Percentiles rank a stretch among this genome's conserved stretches.
Evolutionary conservation across 768 basidiomycete species (phyloP).

Genomic region (Russula lepida): DNA sequence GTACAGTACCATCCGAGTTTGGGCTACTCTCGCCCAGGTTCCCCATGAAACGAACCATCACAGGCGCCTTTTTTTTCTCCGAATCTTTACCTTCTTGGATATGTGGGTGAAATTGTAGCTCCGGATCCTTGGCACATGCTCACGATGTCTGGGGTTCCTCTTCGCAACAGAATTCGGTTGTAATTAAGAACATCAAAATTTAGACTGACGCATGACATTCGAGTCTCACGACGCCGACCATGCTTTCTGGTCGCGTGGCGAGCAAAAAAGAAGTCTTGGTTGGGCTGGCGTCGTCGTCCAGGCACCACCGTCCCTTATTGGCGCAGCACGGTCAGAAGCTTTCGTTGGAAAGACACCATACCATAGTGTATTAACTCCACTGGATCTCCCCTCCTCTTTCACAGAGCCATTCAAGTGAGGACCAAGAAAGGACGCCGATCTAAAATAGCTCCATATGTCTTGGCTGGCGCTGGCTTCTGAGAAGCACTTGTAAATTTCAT

Average conservation of each 20-base stretch:
- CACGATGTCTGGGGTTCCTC: background rate
- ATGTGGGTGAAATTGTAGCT: background rate
- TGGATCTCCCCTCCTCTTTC: background rate
- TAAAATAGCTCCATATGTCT: no score
- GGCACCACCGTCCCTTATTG: background rate
- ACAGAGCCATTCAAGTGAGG: background rate
- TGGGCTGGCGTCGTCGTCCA: background rate
- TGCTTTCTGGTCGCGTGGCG: background rate
- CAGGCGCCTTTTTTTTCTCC: background rate
- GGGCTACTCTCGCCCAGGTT: no score
- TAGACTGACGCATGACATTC: background rate
- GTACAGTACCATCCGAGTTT: no score
- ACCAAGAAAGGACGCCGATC: background rate
- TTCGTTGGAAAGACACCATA: background rate
- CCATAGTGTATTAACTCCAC: background rate
- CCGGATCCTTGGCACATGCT: no score
- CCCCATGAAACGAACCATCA: background rate
- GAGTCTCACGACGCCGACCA: background rate
- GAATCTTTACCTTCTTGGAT: background rate
- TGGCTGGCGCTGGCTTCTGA: background rate
- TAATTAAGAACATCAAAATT: background rate
- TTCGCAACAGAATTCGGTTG: slow-evolving; percentile 2
- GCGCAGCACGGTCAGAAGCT: background rate
- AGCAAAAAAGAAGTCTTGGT: background rate
- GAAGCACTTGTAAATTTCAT: background rate